These are phyloP conservation scores for Ceratobasidium sp. DNA, from an alignment of 1,284 basidiomycete genomes.

Conservation along the genomic window DNA sequence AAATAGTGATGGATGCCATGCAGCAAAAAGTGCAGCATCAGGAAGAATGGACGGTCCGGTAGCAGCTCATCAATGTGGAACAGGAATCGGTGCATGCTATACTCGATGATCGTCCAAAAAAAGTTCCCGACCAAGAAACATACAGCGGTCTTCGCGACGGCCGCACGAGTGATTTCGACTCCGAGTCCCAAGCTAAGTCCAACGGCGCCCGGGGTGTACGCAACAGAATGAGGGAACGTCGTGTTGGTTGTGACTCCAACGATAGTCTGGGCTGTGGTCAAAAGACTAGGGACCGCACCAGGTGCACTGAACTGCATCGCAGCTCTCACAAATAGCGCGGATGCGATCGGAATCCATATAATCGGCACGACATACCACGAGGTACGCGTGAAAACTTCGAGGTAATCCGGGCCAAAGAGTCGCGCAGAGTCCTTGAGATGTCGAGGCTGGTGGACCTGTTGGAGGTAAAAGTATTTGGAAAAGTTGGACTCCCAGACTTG, in stretches of 20 bases:
- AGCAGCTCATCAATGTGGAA: slow-evolving; percentile 95
- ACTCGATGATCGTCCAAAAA: slow-evolving; percentile 96
- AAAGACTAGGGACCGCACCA: slow-evolving; percentile 8
- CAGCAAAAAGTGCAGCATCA: slow-evolving; percentile 90
- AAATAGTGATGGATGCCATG: slow-evolving; percentile 98
- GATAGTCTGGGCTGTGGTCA: slow-evolving; percentile 31
- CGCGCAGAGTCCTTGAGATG: slow-evolving; percentile 87
- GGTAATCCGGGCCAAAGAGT: slow-evolving; percentile 80
- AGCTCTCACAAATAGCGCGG: slow-evolving; percentile 81
- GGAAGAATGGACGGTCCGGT: slow-evolving; percentile 80
- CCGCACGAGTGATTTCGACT: slow-evolving; percentile 54
- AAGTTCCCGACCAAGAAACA: slow-evolving; percentile 85
- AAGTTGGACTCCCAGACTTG: slow-evolving; percentile 88
- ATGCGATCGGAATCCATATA: slow-evolving; percentile 89
- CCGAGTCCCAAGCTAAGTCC: not conserved
- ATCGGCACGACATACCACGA: slow-evolving; percentile 94
- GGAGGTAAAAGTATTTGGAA: slow-evolving; percentile 93
- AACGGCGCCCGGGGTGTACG: slow-evolving; percentile 12
- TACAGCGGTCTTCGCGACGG: slow-evolving; percentile 56
- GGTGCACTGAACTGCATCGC: slow-evolving; percentile 74
- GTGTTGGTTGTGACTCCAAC: slow-evolving; percentile 11
- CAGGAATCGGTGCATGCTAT: slow-evolving; percentile 93
- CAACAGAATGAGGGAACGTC: not conserved
- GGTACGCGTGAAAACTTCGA: slow-evolving; percentile 91
- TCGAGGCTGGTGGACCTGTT: slow-evolving; percentile 95